Percentiles rank a stretch among this genome's conserved stretches.
phyloP scores from a whole-genome alignment of 2,329 filamentous ascomycete genomes.

The Fusarium chuoi region DNA sequence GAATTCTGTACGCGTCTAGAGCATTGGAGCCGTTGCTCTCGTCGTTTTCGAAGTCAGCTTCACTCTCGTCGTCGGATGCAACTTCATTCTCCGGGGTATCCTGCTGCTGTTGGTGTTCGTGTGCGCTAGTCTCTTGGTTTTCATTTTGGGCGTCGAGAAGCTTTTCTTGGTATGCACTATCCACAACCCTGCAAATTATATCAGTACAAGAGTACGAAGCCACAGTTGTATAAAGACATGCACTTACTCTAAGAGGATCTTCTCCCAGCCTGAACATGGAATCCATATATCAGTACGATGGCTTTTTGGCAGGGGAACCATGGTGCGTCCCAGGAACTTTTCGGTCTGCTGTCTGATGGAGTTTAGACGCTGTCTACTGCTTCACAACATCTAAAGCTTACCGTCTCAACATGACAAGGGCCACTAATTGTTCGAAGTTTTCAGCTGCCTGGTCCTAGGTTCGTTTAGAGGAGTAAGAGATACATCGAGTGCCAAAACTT shows the following conservation, averaged over 20 bases:
- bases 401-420: slow-evolving; percentile 43
- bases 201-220: accelerated
- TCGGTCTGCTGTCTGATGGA: neutral
- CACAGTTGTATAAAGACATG: accelerated
- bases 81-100: accelerated
- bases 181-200: neutral
- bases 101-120: neutral
- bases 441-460: neutral
- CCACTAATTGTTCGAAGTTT: slow-evolving; percentile 35
- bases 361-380: neutral
- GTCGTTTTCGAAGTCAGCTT: neutral
- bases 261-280: neutral
- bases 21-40: neutral
- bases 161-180: neutral
- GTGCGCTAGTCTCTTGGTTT: neutral
- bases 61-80: neutral
- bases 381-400: neutral
- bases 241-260: neutral
- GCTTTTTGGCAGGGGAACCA: neutral
- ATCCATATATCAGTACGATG: neutral
- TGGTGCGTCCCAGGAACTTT: neutral
- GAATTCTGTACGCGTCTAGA: neutral
- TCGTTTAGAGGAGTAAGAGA: neutral
- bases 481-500: neutral
- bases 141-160: accelerated